Evolutionary conservation across 495 filamentous ascomycete species (phyloP).

Genomic region (Peziza echinospora): DNA sequence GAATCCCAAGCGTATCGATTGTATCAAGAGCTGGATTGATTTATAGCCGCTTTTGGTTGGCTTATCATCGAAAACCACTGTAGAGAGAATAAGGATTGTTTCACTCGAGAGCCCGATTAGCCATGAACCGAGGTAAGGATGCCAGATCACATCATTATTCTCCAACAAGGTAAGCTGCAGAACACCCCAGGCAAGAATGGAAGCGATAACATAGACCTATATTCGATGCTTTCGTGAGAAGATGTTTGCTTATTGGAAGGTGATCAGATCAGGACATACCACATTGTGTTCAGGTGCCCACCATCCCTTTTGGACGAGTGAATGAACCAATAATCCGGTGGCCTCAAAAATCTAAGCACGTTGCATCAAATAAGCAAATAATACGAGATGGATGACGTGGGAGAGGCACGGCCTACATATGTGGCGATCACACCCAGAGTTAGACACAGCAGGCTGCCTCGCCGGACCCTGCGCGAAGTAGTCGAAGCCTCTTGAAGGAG

Average conservation of each 20-base stretch:
- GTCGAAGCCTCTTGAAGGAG: slow-evolving; percentile 29
- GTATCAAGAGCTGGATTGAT: slow-evolving; percentile 7
- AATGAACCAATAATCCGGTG: slow-evolving; percentile 24
- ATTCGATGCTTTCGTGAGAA: neutral
- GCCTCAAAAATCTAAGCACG: too few species aligned
- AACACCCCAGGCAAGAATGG: slow-evolving; percentile 32
- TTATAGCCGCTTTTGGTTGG: slow-evolving; percentile 5
- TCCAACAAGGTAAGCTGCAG: slow-evolving; percentile 31
- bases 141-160: slow-evolving; percentile 32
- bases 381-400: too few species aligned
- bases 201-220: slow-evolving; percentile 30
- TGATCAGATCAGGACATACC: slow-evolving; percentile 11
- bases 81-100: slow-evolving; percentile 22
- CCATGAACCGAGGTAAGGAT: slow-evolving; percentile 38
- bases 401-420: slow-evolving; percentile 28
- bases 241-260: neutral
- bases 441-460: slow-evolving; percentile 26
- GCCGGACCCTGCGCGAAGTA: slow-evolving; percentile 23
- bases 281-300: slow-evolving; percentile 28
- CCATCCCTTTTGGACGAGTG: slow-evolving; percentile 22
- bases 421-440: slow-evolving; percentile 27
- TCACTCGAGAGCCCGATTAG: slow-evolving; percentile 31
- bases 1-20: slow-evolving; percentile 15
- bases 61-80: slow-evolving; percentile 3
- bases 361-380: too few species aligned